Evolutionary conservation across 768 basidiomycete genomes (phyloP), one percentile per base, ranked within the genome.

Genomic region (Pleurotus tuoliensis): DNA sequence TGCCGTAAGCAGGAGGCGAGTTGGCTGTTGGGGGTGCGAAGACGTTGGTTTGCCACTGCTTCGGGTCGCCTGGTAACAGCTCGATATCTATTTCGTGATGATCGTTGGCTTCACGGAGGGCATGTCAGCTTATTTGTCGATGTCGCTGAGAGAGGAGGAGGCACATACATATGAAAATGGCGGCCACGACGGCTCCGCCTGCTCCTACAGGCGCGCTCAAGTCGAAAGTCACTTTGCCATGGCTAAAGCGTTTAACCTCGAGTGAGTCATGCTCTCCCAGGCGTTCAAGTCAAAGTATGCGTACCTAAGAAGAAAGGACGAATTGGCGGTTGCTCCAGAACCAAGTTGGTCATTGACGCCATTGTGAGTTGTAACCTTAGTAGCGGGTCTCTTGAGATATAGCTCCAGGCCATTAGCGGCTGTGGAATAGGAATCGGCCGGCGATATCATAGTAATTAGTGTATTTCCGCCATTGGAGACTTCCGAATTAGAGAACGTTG

Each of bases 41-140:
- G 7, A 76, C 60, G 56, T 78, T 78, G 55, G 74, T 72, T 59
- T 77, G 74, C 73, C 73, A 77, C 61, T 71, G 66, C 9, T 38
- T 22, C 2, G 67, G 58, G 55, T 76, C 71, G 5, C 71, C 71
- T n/a, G 74, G 73, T 5, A 77, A 62, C 4, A 75, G 58, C 57
- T 79, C 77, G 38, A 78, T 61, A 58, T 79, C 77, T 27, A 77
- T 73, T 55, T 79, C 75, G 59, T 77, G 76, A 13, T 55, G 50
- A 37, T 67, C 37, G 43, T 64, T 58, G 22, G 63, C 66, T 62
- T 34, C 11, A 51, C 30, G 16, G 9, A 41, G 18, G 16, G 30
- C 15, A 27, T 2, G 4, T 20, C 8, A 51, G 22, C 40, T 52
- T 22, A 22, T 44, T 11, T 34, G 9, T 9, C 30, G 3, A 8